A percentile compares a stretch with the other conserved stretches of the same genome.
Conservation (phyloP, 139 green algal species). For the Haematococcus sp. region DNA sequence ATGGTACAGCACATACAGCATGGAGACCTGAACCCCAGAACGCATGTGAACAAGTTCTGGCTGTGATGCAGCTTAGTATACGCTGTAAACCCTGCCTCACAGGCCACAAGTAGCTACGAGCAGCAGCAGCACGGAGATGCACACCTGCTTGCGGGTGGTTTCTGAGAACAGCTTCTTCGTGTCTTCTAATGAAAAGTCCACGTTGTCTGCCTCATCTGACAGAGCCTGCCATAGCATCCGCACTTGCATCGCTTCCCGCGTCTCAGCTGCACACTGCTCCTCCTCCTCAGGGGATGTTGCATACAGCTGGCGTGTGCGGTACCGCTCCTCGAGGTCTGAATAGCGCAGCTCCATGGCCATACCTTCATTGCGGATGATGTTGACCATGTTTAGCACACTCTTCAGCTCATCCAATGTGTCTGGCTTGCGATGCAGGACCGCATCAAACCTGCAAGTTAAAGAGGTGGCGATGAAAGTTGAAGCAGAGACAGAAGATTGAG, state of each 20-base stretch:
- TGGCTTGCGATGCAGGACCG: conserved; percentile 34
- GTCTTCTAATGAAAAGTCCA: conserved; percentile 63
- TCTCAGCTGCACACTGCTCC: conserved; percentile 27
- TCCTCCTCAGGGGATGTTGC: conserved; percentile 32
- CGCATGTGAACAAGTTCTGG: too few species aligned
- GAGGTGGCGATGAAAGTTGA: neutral
- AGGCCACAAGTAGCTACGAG: too few species aligned
- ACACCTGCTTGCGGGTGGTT: conserved; percentile 66
- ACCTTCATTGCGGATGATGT: conserved; percentile 45
- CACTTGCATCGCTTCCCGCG: conserved; percentile 27
- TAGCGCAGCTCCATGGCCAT: conserved; percentile 79
- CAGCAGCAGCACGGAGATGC: too few species aligned
- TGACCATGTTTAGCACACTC: conserved; percentile 57
- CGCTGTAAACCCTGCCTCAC: too few species aligned
- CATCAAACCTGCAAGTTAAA: conserved; percentile 11
- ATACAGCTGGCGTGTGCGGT: conserved; percentile 69
- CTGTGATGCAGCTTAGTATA: too few species aligned
- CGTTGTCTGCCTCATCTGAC: conserved; percentile 48
- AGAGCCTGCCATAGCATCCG: conserved; percentile 35
- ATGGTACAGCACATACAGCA: neutral
- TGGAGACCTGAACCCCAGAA: too few species aligned
- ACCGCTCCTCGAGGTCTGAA: conserved; percentile 78
- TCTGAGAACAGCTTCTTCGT: conserved; percentile 70
- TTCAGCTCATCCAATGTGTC: conserved; percentile 75
- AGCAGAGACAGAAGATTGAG: too few species aligned